Evolutionary conservation across 2,329 filamentous ascomycete species (phyloP).

Genomic region (Plectosphaerella cucumerina): DNA sequence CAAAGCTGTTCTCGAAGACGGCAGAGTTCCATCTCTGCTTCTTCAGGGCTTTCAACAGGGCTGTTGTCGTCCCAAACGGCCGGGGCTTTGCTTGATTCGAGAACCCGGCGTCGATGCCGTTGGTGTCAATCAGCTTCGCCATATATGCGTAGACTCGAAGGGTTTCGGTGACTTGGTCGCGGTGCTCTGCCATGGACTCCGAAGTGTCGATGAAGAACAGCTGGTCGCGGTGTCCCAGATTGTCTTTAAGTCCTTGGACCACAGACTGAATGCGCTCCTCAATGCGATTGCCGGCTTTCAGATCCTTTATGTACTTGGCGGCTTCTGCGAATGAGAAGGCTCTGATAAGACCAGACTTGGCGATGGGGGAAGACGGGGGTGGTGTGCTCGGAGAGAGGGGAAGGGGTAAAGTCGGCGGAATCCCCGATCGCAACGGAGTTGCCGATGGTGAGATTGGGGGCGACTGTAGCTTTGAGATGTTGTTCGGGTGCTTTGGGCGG

Average conservation of each 20-base stretch:
- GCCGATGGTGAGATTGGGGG: too few species aligned
- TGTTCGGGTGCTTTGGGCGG: too few species aligned
- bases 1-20: background rate
- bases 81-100: background rate
- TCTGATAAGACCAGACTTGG: too few species aligned
- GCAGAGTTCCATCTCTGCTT: background rate
- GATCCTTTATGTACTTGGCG: background rate
- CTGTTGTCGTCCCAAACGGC: background rate
- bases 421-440: too few species aligned
- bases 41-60: background rate
- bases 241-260: constrained; percentile 3
- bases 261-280: background rate
- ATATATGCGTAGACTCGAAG: background rate
- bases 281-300: background rate
- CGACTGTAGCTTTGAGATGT: too few species aligned
- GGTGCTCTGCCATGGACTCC: constrained; percentile 1
- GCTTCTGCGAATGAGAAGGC: background rate
- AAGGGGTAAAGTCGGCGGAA: too few species aligned
- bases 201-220: constrained; percentile 11
- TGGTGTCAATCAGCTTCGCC: background rate
- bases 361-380: too few species aligned
- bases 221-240: constrained; percentile 8
- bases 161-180: background rate
- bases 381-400: too few species aligned
- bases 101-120: background rate